These are phyloP conservation scores for Carex scoparia DNA, from an alignment of 176 grass and related monocot species.

Conservation along the genomic window DNA sequence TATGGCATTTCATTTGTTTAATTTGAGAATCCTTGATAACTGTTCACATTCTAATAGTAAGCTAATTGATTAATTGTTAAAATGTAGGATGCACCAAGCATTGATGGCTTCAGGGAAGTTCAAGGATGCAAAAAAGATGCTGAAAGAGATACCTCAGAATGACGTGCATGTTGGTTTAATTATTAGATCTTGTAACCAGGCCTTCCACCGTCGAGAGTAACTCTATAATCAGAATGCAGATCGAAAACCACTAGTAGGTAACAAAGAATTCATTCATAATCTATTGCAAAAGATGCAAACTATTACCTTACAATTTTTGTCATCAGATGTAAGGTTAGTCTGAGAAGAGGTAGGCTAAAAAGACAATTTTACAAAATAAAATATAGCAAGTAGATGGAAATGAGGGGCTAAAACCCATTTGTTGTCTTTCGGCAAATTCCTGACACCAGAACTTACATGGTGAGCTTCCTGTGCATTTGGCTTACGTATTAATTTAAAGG, in stretches of 20 bases:
- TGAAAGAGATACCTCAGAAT: slow-evolving; percentile 40
- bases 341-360: background rate
- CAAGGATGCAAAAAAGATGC: slow-evolving; percentile 38
- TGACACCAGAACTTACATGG: no score
- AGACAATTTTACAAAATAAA: background rate
- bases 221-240: no score
- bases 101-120: slow-evolving; percentile 38
- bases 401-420: background rate
- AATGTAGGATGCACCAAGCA: slow-evolving; percentile 88
- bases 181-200: slow-evolving; percentile 36
- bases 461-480: no score
- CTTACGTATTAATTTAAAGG: no score
- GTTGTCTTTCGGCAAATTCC: background rate
- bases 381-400: background rate
- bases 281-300: background rate
- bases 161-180: slow-evolving; percentile 48
- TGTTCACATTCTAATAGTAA: background rate
- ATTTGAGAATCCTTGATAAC: background rate
- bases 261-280: background rate
- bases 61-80: background rate
- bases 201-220: background rate
- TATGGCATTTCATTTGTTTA: background rate
- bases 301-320: background rate
- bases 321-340: background rate
- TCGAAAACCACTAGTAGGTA: background rate